phyloP scores from a whole-genome alignment of 192 early-diverging fungal genomes.

The Dimargaris cristalligena region DNA sequence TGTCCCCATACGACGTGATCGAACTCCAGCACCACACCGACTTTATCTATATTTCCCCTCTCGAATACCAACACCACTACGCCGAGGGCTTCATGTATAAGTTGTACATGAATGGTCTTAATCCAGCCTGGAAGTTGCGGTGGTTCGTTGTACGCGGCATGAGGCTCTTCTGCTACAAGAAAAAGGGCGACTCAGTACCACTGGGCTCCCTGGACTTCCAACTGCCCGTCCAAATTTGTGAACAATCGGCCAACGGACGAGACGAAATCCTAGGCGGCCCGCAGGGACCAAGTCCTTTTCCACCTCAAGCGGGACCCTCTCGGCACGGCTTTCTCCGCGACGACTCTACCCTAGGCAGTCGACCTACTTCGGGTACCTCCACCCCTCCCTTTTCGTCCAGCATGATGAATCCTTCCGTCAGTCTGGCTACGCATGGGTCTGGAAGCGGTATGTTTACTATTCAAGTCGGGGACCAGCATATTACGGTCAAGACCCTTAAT shows the following conservation, averaged over 20 bases:
- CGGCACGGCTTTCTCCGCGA: constrained; percentile 12
- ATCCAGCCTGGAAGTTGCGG: constrained; percentile 20
- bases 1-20: constrained; percentile 27
- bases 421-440: not conserved
- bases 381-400: no score
- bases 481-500: not conserved
- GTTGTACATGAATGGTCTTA: constrained; percentile 16
- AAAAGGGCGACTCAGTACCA: constrained; percentile 18
- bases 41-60: constrained; percentile 29
- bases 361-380: not conserved
- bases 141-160: constrained; percentile 27
- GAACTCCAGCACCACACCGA: constrained; percentile 30
- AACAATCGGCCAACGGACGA: constrained; percentile 22
- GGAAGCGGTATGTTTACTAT: constrained; percentile 23
- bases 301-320: constrained; percentile 18
- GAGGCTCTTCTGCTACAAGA: constrained; percentile 20
- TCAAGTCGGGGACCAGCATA: constrained; percentile 14
- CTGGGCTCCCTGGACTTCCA: constrained; percentile 22
- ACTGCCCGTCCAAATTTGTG: constrained; percentile 17
- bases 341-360: constrained; percentile 8
- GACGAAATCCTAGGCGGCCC: no score
- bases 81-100: constrained; percentile 26
- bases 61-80: constrained; percentile 29
- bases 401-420: no score
- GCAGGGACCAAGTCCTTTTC: no score